These are phyloP conservation scores for Corynascus novoguineensis DNA, from an alignment of 495 filamentous ascomycete genomes.

Conservation along the genomic window DNA sequence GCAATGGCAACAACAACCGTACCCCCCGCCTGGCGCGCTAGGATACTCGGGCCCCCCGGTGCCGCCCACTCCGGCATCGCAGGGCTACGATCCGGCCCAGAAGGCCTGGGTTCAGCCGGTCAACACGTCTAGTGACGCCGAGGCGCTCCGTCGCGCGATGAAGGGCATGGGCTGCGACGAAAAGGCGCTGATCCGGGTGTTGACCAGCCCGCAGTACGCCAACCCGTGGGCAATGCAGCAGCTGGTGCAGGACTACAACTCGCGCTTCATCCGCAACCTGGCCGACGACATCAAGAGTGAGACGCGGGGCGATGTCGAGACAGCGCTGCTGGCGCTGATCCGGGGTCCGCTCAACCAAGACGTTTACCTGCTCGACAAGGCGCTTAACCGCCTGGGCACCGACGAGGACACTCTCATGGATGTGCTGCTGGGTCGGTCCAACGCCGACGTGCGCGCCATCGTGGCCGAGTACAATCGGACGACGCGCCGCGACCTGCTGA, in stretches of 20 bases:
- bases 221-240: constrained; percentile 1
- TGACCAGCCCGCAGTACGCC: not conserved
- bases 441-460: constrained; percentile 7
- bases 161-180: constrained; percentile 11
- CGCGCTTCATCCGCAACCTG: constrained; percentile 3
- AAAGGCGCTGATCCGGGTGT: constrained; percentile 4
- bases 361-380: not conserved
- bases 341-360: constrained; percentile 1
- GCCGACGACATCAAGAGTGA: constrained; percentile 7
- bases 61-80: not conserved
- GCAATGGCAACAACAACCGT: not conserved
- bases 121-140: not conserved
- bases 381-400: constrained; percentile 5
- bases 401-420: constrained; percentile 11
- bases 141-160: not conserved
- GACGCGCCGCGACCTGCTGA: not conserved
- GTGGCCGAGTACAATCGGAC: not conserved
- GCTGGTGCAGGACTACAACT: constrained; percentile 6
- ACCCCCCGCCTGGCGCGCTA: not conserved
- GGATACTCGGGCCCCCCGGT: not conserved
- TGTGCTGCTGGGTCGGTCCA: constrained; percentile 1
- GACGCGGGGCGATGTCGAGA: constrained; percentile 1
- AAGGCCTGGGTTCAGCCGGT: not conserved
- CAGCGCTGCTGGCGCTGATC: not conserved
- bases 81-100: not conserved